These are phyloP conservation scores for Podaxis sp. DNA, from an alignment of 768 basidiomycete species.

Conservation along the genomic window DNA sequence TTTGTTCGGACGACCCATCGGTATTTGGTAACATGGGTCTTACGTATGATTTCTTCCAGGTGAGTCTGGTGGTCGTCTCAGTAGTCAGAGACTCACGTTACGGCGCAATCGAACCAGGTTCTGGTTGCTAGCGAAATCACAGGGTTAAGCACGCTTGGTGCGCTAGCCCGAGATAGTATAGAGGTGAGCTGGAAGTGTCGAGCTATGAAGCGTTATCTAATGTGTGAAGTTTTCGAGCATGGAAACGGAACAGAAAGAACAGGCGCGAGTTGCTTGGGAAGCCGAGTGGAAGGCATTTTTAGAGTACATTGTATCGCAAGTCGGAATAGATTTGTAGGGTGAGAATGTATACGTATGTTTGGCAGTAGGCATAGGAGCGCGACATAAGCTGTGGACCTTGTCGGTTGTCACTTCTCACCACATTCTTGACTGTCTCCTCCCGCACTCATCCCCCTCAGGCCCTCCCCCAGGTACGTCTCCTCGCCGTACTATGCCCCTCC, in stretches of 20 bases:
- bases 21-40: constrained; percentile 78
- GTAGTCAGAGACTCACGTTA: neutral
- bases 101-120: constrained; percentile 36
- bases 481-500: constrained; percentile 21
- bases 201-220: neutral
- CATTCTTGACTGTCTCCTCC: neutral
- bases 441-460: constrained; percentile 9
- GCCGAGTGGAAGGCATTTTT: constrained; percentile 47
- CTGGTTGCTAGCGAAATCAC: constrained; percentile 67
- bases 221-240: constrained; percentile 52
- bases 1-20: constrained; percentile 75
- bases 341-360: constrained; percentile 28
- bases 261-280: constrained; percentile 44
- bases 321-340: constrained; percentile 6
- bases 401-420: constrained; percentile 17
- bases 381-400: constrained; percentile 7
- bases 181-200: constrained; percentile 34
- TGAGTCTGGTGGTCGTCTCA: constrained; percentile 20
- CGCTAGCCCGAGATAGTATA: constrained; percentile 65
- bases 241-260: constrained; percentile 41
- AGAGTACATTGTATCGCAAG: constrained; percentile 24
- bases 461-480: constrained; percentile 27
- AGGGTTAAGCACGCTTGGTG: constrained; percentile 59
- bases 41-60: constrained; percentile 79
- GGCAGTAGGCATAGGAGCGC: constrained; percentile 15